A percentile compares a stretch with the other conserved stretches of the same genome.
Evolutionary conservation across 106 monocot species (phyloP).

Genomic region (Cymbidium sinense): DNA sequence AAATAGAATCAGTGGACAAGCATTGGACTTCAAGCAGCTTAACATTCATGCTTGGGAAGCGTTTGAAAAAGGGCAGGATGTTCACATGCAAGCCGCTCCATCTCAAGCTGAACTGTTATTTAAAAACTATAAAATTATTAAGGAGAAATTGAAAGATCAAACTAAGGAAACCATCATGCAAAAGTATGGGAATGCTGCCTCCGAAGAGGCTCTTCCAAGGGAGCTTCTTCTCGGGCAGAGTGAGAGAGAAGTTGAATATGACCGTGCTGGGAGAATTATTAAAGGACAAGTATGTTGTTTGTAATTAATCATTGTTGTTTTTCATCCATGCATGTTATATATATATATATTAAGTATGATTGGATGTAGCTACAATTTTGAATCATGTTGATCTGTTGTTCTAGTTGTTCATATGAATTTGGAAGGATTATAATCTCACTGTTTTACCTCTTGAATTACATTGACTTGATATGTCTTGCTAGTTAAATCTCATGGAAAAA

Average conservation of each 20-base stretch:
- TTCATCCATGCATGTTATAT: neutral
- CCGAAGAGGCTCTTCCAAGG: slow-evolving; percentile 62
- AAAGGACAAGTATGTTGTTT: slow-evolving; percentile 68
- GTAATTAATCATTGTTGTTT: neutral
- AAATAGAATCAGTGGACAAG: slow-evolving; percentile 88
- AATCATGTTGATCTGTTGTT: neutral
- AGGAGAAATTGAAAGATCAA: slow-evolving; percentile 70
- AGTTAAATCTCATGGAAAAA: neutral
- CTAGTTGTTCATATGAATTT: neutral
- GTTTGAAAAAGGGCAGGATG: slow-evolving; percentile 97
- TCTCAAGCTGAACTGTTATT: slow-evolving; percentile 90
- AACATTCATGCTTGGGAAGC: slow-evolving; percentile 95
- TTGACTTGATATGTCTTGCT: neutral
- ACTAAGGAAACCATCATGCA: slow-evolving; percentile 83
- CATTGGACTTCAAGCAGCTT: slow-evolving; percentile 85
- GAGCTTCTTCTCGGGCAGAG: slow-evolving; percentile 94
- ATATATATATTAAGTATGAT: neutral
- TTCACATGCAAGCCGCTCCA: slow-evolving; percentile 99
- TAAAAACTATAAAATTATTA: slow-evolving; percentile 78
- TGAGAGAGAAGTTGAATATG: slow-evolving; percentile 92
- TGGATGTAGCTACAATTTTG: neutral
- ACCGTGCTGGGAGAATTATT: slow-evolving; percentile 88
- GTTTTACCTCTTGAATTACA: neutral
- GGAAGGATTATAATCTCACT: neutral
- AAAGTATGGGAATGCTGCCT: slow-evolving; percentile 96